Base-by-base conservation (phyloP, 257 asterid genomes). In the Lavandula angustifolia region DNA sequence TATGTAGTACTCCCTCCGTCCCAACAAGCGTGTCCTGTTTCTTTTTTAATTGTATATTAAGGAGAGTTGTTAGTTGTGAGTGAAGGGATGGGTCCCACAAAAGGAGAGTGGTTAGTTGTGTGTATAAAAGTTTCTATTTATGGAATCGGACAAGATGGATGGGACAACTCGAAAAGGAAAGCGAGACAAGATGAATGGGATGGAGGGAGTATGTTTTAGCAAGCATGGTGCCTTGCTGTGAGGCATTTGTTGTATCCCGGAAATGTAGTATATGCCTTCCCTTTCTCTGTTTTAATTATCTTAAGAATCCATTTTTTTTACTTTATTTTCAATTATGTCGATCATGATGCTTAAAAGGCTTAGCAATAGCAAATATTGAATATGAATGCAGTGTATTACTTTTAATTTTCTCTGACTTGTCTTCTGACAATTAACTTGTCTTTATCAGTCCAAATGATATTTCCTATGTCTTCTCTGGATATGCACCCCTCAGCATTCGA, bases 401-500 rank as follows among this genome's bases (percentile, higher is more conserved):
- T 63, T 22, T 53, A 34, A 17, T 41, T 16, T 31, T 22, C 47
- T 7, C 5, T 38, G 44, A 44, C 35, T 32, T 10, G 53, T 43
- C 31, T 49, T 44, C 66, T 69, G 66, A 67, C 69, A 53, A 51
- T 51, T 77, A 42, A 7, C 54, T 44, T 37, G 10, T 47, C 32
- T 67, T n/a, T 63, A 0, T 59, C 76, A 94, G 97, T 60, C 99
- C 97, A 75, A 87, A 81, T 57, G 97, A 94, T 78, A 90, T 94
- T 62, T 83, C 96, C 60, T 90, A 90, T 55, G 96, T 86, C 74
- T 94, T 94, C 85, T 90, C 97, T 68, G 99, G 97, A 76, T 94
- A 90, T 43, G 97, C 99, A 41, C 99, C 99, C 67, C 96, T 94
- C 78, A 90, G 99, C 73, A 76, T 94, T 74, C 96, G 97, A 66